A percentile compares a stretch with the other conserved stretches of the same genome.
These are phyloP conservation scores for Teratosphaeriaceae sp. DNA, from an alignment of 2,329 filamentous ascomycete genomes.

Conservation along the genomic window DNA sequence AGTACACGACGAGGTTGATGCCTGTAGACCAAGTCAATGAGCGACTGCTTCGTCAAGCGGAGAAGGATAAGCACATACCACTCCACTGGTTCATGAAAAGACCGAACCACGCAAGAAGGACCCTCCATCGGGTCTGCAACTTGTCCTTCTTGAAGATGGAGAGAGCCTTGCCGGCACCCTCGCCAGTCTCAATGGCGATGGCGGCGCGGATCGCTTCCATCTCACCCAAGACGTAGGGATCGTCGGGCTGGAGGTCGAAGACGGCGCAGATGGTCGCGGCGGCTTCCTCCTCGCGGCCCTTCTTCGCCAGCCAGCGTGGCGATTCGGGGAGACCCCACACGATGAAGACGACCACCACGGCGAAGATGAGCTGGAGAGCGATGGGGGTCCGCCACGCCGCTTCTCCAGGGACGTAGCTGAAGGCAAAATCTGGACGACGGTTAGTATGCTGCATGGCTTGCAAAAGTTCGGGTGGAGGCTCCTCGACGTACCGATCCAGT, in stretches of 20 bases:
- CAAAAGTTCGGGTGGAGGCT: no score
- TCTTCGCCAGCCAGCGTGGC: constrained; percentile 33
- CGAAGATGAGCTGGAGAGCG: constrained; percentile 37
- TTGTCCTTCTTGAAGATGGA: constrained; percentile 29
- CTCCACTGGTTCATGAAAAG: constrained; percentile 34
- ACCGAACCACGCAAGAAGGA: constrained; percentile 30
- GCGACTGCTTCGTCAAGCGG: no score
- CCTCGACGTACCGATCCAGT: no score
- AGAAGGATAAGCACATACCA: no score
- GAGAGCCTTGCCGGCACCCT: constrained; percentile 26
- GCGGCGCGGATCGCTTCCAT: constrained; percentile 27
- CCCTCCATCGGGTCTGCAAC: constrained; percentile 30
- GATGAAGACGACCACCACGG: constrained; percentile 33
- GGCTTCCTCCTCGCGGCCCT: constrained; percentile 19
- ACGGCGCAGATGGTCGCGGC: constrained; percentile 21
- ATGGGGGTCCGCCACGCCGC: constrained; percentile 38
- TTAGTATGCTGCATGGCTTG: no score
- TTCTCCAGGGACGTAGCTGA: constrained; percentile 29
- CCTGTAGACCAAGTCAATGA: neutral
- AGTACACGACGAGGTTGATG: constrained; percentile 35
- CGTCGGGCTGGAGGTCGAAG: constrained; percentile 17
- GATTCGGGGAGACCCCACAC: constrained; percentile 24
- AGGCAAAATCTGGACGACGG: constrained; percentile 19
- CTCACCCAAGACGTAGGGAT: constrained; percentile 18
- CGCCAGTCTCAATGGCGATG: constrained; percentile 27